Evolutionary conservation across 305 asterid genomes (phyloP), one percentile per base, ranked within the genome.

Genomic region (Fraxinus nigra): DNA sequence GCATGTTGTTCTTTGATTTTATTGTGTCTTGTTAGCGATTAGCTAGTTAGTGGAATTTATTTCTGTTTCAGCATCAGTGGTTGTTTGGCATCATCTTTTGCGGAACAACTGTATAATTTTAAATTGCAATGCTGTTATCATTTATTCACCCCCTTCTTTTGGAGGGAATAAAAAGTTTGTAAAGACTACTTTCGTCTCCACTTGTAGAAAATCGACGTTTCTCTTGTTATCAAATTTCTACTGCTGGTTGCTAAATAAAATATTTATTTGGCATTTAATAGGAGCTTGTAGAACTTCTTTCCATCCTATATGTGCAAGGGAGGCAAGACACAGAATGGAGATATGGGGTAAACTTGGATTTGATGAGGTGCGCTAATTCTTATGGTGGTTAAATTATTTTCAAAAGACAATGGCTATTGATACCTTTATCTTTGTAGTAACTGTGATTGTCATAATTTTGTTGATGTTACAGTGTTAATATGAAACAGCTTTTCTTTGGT

Each of bases 291-390:
- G 99, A 90, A 92, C 94, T 78, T 90, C 98, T 35, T 96, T 96
- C 89, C 99, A 96, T 87, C 99, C 99, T 80, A 89, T 93, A 78
- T 96, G 99, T 90, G 99, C 98, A 37, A 88, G 99, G 90, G 99
- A 96, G 85, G 98, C 98, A 76, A 86, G 86, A 75, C 93, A 94
- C 86, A 89, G 95, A 88, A 92, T 96, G 99, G 98, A 96, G 92
- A 94, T 96, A 82, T 96, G 99, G 99, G 98, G 97, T 75, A 93
- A 91, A 87, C 90, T 89, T 84, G 98, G 94, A 88, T 89, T 91
- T 88, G 98, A 96, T 80, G 97, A 96, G 93, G 99, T 96, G 80
- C 85, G 93, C 82, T 78, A 72, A 73, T 81, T 84, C 80, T 77
- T 72, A 3, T 73, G 79, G 32, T 35, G 13, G 38, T 70, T 34